Base-by-base conservation (phyloP, 345 rosid species). In the Citropsis articulata region DNA sequence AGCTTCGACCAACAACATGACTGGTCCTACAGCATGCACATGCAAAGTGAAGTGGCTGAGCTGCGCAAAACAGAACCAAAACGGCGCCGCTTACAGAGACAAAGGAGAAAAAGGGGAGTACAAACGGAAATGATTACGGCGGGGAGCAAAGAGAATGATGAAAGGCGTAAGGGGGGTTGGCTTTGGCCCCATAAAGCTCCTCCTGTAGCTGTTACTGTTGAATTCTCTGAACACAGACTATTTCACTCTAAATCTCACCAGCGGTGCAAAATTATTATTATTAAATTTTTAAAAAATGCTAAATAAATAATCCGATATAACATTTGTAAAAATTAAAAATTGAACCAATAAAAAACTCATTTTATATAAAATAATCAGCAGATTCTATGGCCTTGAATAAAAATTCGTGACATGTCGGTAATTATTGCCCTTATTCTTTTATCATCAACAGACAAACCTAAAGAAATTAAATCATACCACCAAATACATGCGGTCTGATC, bases 91-190 rank as follows among this genome's bases (percentile, higher is more conserved):
- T 66, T 66, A 18, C 8, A 2, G 21, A 21, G 25, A 69, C 55
- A 5, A n/a, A 6, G 4, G 21, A 16, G 38, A 6, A 21, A 21
- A 72, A 28, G 62, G 14, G 9, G 6, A 18, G 33, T 30, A 12
- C 68, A 60, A 68, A 61, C 48, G 70, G 80, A 75, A 75, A 85
- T 82, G 82, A 85, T 85, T 67, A 72, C 71, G 81, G 81, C 83
- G 79, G 80, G 62, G 84, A 71, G 82, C 71, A 79, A 33, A 18
- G 74, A 40, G 66, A 78, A 75, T 70, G 78, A 80, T 80, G 82
- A 69, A 27, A 45, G 38, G 9, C 57, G 57, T 18, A 40, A 31
- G 56, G 57, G 28, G 33, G 62, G 18, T 33, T n/a, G 6, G 73
- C 5, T 4, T 50, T 30, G 60, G 5, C 60, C 73, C 61, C 50